These are phyloP conservation scores for Lasiodiplodia citricola DNA, from an alignment of 2,329 filamentous ascomycete species.

Conservation along the genomic window DNA sequence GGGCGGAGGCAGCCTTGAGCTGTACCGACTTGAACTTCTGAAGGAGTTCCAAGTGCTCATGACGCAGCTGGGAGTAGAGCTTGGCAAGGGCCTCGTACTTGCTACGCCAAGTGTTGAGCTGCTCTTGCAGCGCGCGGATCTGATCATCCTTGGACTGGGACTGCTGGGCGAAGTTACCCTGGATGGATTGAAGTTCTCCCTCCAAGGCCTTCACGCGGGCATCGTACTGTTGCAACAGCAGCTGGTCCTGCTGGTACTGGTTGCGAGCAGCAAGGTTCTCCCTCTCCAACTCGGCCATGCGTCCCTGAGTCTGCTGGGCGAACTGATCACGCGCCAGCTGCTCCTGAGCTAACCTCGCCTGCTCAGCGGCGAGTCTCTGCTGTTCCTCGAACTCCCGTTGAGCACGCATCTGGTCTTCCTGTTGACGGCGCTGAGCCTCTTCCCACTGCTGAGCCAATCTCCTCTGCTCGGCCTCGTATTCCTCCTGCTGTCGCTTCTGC, in stretches of 20 bases:
- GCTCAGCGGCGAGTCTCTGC: conserved; percentile 83
- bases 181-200: conserved; percentile 80
- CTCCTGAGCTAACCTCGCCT: conserved; percentile 89
- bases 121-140: conserved; percentile 88
- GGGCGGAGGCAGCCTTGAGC: conserved; percentile 93
- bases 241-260: conserved; percentile 95
- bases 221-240: conserved; percentile 97
- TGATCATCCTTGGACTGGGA: conserved; percentile 91
- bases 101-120: conserved; percentile 95
- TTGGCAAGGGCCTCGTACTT: conserved; percentile 98
- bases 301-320: conserved; percentile 91
- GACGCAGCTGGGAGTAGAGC: conserved; percentile 92
- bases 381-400: conserved; percentile 97
- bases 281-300: conserved; percentile 91
- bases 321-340: conserved; percentile 87
- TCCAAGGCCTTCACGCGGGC: conserved; percentile 90
- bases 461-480: conserved; percentile 93
- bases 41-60: conserved; percentile 91
- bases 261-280: conserved; percentile 93
- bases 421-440: conserved; percentile 78
- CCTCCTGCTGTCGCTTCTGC: conserved; percentile 85
- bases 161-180: conserved; percentile 83
- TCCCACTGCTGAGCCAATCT: conserved; percentile 87
- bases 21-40: conserved; percentile 97
- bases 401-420: conserved; percentile 81